Percentiles rank a stretch among this genome's conserved stretches.
These are phyloP conservation scores for Penicillium roqueforti DNA, from an alignment of 495 filamentous ascomycete species.

Conservation along the genomic window DNA sequence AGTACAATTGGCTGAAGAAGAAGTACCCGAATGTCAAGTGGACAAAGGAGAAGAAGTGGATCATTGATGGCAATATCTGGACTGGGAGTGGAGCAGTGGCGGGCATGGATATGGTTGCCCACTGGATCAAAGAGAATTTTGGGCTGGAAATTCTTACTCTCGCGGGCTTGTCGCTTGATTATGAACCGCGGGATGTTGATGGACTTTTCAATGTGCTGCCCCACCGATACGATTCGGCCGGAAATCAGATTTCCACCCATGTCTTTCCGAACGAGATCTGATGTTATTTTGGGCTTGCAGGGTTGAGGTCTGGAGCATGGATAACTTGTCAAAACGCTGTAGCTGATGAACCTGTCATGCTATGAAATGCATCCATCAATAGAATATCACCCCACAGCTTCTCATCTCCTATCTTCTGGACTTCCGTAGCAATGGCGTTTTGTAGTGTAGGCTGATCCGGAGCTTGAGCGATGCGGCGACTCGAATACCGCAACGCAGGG, in stretches of 20 bases:
- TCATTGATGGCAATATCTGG: too few relatives aligned
- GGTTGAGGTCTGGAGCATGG: not conserved
- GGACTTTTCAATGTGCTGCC: slow-evolving; percentile 12
- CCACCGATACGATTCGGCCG: slow-evolving; percentile 11
- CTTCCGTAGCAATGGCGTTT: slow-evolving; percentile 11
- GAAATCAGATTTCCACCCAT: slow-evolving; percentile 24
- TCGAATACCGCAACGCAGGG: not conserved
- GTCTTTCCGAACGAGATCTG: slow-evolving; percentile 14
- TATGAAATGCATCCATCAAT: slow-evolving; percentile 2
- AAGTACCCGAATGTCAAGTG: too few relatives aligned
- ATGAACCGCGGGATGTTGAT: too few relatives aligned
- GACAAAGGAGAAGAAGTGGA: too few relatives aligned
- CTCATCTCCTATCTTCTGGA: slow-evolving; percentile 14
- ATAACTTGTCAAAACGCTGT: not conserved
- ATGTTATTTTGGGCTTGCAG: not conserved
- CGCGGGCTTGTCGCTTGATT: too few relatives aligned
- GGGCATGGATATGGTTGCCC: too few relatives aligned
- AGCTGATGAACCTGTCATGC: slow-evolving; percentile 5
- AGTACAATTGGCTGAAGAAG: too few relatives aligned
- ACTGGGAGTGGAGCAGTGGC: too few relatives aligned
- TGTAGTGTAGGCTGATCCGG: slow-evolving; percentile 8
- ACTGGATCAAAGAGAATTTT: too few relatives aligned
- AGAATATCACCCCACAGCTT: slow-evolving; percentile 8
- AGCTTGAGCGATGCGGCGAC: not conserved
- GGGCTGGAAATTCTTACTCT: too few relatives aligned